Base-by-base conservation (phyloP, 257 asterid genomes). In the Cordia subcordata region DNA sequence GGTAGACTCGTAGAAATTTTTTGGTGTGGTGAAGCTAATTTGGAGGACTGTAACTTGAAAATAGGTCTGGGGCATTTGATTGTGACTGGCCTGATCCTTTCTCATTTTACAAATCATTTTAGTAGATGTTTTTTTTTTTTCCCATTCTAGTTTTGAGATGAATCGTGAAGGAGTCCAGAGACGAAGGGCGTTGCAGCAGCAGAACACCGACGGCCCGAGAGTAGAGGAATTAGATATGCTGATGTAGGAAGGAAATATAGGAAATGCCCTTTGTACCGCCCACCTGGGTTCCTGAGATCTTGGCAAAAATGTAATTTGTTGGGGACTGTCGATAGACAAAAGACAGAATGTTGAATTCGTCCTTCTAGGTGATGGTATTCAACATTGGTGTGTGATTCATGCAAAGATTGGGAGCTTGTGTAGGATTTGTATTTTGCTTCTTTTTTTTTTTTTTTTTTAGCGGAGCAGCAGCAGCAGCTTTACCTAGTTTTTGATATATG, bases 1-100 rank as follows among this genome's bases (percentile, higher is more conserved):
- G 97, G 83, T 76, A 42, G 98, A 88, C 73, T 80, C 94, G 81
- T 35, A 51, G n/a, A 15, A 11, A n/a, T 5, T 12, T 8, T 42
- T 42, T 42, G 47, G 47, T 10, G 47, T 10, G 47, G 10, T 10
- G 47, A 14, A 42, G 33, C 20, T 47, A 47, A 47, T 47, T 47
- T 11, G 16, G 19, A 47, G 8, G 19, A 47, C 9, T 47, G 53
- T 47, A 47, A 16, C 20, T 13, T 47, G 20, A 8, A 16, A 47
- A 47, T 8, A 47, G 20, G 10, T 27, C 35, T 27, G 35, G 35
- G 35, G 35, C 35, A 27, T 27, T 27, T 27, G 6, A 6, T 27
- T 27, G 35, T 1, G 53, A 16, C 20, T 47, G 14, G 19, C 11
- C 19, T 15, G 53, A 8, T 47, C 53, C 53, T 15, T 47, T 20